Evolutionary conservation across 495 filamentous ascomycete genomes (phyloP).

Genomic region (Penicillium waksmanii): DNA sequence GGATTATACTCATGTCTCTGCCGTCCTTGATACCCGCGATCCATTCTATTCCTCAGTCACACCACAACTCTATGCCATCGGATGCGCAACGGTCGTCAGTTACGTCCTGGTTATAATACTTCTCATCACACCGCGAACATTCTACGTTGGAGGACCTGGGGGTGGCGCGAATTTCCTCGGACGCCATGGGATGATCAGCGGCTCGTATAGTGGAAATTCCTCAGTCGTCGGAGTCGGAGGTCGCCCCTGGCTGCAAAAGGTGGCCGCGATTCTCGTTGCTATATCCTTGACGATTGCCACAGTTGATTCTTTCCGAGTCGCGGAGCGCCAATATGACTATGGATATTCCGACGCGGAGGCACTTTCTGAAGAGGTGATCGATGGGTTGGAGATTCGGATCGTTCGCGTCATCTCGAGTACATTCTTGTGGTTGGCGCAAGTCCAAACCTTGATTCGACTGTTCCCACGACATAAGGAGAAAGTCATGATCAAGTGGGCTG

Average conservation of each 20-base stretch:
- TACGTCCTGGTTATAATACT: slow-evolving; percentile 96
- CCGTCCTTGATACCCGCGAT: slow-evolving; percentile 66
- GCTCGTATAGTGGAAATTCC: slow-evolving; percentile 66
- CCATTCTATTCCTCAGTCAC: slow-evolving; percentile 93
- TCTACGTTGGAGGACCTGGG: slow-evolving; percentile 76
- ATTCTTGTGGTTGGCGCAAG: slow-evolving; percentile 96
- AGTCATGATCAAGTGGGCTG: slow-evolving; percentile 97
- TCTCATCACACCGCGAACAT: slow-evolving; percentile 86
- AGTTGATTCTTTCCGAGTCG: slow-evolving; percentile 82
- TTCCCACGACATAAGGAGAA: slow-evolving; percentile 98
- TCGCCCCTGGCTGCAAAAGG: slow-evolving; percentile 93
- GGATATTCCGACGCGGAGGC: slow-evolving; percentile 74
- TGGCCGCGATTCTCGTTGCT: slow-evolving; percentile 87
- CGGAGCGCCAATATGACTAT: slow-evolving; percentile 73
- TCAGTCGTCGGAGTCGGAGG: slow-evolving; percentile 84
- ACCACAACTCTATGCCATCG: slow-evolving; percentile 89
- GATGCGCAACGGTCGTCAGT: slow-evolving; percentile 85
- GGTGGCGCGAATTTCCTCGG: slow-evolving; percentile 73
- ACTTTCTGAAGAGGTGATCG: slow-evolving; percentile 74
- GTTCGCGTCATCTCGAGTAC: slow-evolving; percentile 91
- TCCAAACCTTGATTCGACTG: slow-evolving; percentile 91
- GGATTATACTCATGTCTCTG: slow-evolving; percentile 35
- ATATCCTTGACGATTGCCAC: slow-evolving; percentile 93
- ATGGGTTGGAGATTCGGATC: slow-evolving; percentile 80
- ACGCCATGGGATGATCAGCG: slow-evolving; percentile 81